These are phyloP conservation scores for Claviceps sp. DNA, from an alignment of 2,329 filamentous ascomycete species.

Conservation along the genomic window DNA sequence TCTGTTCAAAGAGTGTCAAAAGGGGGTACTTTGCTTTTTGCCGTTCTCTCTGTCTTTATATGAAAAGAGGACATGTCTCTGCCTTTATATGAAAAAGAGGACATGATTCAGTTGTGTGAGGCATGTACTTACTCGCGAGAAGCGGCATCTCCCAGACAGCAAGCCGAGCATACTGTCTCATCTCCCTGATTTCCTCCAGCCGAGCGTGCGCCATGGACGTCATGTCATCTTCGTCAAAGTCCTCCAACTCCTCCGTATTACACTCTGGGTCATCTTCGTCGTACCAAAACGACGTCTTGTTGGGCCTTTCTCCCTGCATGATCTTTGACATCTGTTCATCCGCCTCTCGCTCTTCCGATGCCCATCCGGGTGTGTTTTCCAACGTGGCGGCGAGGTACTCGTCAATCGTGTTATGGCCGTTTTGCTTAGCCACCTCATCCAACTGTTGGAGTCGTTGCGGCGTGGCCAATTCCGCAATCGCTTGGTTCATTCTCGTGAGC, in stretches of 20 bases:
- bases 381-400: conserved; percentile 17
- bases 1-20: conserved; percentile 34
- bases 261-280: conserved; percentile 34
- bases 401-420: conserved; percentile 20
- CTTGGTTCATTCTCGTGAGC: conserved; percentile 18
- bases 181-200: conserved; percentile 75
- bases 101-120: neutral
- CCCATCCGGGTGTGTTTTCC: conserved; percentile 16
- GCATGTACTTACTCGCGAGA: conserved; percentile 55
- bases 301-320: conserved; percentile 19
- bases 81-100: neutral
- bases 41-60: too few relatives aligned
- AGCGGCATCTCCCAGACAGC: conserved; percentile 94
- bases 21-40: too few relatives aligned
- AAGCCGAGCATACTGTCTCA: conserved; percentile 75
- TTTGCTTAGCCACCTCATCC: conserved; percentile 22
- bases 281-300: conserved; percentile 32
- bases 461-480: conserved; percentile 16
- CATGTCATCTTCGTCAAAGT: conserved; percentile 72
- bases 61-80: neutral
- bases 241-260: conserved; percentile 39
- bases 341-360: conserved; percentile 18
- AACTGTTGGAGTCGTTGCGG: conserved; percentile 20
- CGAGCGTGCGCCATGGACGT: conserved; percentile 72
- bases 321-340: conserved; percentile 18